Percentiles rank a stretch among this genome's conserved stretches.
Evolutionary conservation across 352 stramenopile species (phyloP).

Genomic region (Pythium biforme): DNA sequence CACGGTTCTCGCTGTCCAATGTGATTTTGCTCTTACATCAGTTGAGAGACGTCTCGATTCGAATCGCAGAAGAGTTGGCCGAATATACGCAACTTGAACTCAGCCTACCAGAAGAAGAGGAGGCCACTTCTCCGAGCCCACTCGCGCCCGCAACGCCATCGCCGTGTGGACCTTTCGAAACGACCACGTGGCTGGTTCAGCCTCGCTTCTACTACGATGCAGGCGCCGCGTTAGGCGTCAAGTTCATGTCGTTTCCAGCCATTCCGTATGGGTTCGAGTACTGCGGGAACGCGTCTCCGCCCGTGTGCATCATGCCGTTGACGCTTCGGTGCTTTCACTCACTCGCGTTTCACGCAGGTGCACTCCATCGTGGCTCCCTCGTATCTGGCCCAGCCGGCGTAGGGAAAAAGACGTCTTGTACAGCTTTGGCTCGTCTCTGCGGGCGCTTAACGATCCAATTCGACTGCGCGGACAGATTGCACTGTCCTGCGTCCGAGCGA

Average conservation of each 20-base stretch:
- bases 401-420: constrained; percentile 50
- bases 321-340: constrained; percentile 64
- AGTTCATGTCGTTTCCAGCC: constrained; percentile 43
- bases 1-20: constrained; percentile 39
- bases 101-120: background rate
- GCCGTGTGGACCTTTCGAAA: constrained; percentile 7
- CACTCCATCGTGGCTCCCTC: constrained; percentile 39
- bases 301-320: constrained; percentile 50
- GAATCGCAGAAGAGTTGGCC: constrained; percentile 33
- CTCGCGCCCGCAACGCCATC: too few species aligned
- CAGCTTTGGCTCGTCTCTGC: constrained; percentile 42
- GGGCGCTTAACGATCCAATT: constrained; percentile 48
- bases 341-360: constrained; percentile 39
- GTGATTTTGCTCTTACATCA: constrained; percentile 50
- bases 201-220: constrained; percentile 70
- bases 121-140: too few species aligned
- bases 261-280: constrained; percentile 77
- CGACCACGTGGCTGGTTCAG: constrained; percentile 53
- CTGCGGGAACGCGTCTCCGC: constrained; percentile 40
- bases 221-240: constrained; percentile 41
- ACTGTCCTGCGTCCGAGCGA: background rate
- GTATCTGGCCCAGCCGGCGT: constrained; percentile 35
- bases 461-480: constrained; percentile 28
- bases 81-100: background rate
- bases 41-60: constrained; percentile 48